phyloP scores from a whole-genome alignment of 768 basidiomycete species.

The Calocybe cyanea region DNA sequence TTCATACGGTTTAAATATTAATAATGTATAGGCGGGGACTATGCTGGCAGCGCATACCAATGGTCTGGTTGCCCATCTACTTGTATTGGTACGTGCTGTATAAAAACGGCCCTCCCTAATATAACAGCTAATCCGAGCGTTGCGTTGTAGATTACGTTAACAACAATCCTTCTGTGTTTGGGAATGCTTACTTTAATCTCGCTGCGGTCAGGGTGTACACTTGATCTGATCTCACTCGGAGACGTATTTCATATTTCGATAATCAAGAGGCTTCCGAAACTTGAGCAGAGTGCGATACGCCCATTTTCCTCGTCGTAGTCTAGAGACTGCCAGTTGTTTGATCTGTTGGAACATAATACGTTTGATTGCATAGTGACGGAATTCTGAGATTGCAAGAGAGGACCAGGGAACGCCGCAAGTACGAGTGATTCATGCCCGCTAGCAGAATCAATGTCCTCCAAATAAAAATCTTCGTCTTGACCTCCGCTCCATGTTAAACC shows the following conservation, averaged over 20 bases:
- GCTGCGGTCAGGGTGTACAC: conserved; percentile 41
- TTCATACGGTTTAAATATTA: neutral
- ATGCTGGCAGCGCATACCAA: conserved; percentile 50
- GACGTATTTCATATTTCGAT: too few relatives aligned
- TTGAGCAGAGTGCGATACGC: conserved; percentile 42
- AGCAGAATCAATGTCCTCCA: conserved; percentile 12
- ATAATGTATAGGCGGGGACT: conserved; percentile 41
- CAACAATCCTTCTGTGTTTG: conserved; percentile 57
- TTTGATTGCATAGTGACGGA: neutral
- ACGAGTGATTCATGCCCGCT: conserved; percentile 32
- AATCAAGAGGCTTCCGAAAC: too few relatives aligned
- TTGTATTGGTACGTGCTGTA: conserved; percentile 48
- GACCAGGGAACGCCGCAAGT: conserved; percentile 49
- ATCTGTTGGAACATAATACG: conserved; percentile 27
- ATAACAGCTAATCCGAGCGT: too few relatives aligned
- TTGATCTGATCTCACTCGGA: too few relatives aligned
- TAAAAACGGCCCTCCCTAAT: neutral
- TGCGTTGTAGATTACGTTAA: conserved; percentile 50
- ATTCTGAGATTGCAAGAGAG: conserved; percentile 18
- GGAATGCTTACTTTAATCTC: conserved; percentile 63
- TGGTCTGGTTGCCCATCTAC: conserved; percentile 50
- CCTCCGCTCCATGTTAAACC: conserved; percentile 29
- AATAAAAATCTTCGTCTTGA: conserved; percentile 16
- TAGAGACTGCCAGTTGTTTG: conserved; percentile 50
- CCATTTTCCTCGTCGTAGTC: conserved; percentile 62